Percentiles rank a stretch among this genome's conserved stretches.
These are phyloP conservation scores for Kuraishia capsulata DNA, from an alignment of 805 yeast species.

Conservation along the genomic window DNA sequence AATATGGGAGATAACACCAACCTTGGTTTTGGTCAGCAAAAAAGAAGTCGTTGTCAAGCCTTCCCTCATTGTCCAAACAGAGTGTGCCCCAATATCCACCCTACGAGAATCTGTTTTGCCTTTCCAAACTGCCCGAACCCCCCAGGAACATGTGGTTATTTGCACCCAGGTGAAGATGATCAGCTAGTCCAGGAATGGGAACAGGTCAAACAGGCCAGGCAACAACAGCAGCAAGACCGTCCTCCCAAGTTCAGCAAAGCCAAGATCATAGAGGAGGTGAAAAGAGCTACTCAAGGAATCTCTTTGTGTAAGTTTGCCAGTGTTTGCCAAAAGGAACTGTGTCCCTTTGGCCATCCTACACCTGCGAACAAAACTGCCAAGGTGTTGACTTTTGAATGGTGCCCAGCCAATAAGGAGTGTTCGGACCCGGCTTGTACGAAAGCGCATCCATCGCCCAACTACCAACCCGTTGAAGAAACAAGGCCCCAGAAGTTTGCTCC, in stretches of 20 bases:
- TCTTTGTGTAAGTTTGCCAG: slow-evolving; percentile 70
- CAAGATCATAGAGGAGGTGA: slow-evolving; percentile 20
- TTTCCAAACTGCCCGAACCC: slow-evolving; percentile 73
- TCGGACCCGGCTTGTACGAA: slow-evolving; percentile 49
- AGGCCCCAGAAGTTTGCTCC: slow-evolving; percentile 24
- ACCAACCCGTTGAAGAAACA: slow-evolving; percentile 18
- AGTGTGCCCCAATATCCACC: slow-evolving; percentile 73
- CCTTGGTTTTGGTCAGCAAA: slow-evolving; percentile 22
- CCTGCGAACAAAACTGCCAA: slow-evolving; percentile 72
- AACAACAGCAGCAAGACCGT: slow-evolving; percentile 7
- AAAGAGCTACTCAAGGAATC: slow-evolving; percentile 32
- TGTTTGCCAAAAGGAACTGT: slow-evolving; percentile 64
- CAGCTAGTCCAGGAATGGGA: slow-evolving; percentile 61
- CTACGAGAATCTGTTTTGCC: slow-evolving; percentile 63
- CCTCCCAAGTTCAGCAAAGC: not conserved
- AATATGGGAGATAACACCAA: slow-evolving; percentile 4
- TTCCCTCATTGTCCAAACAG: slow-evolving; percentile 63
- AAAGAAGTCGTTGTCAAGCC: slow-evolving; percentile 55
- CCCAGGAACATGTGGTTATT: slow-evolving; percentile 72
- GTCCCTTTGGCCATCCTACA: slow-evolving; percentile 90
- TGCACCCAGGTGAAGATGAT: slow-evolving; percentile 83
- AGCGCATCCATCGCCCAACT: slow-evolving; percentile 76
- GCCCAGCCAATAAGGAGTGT: slow-evolving; percentile 63
- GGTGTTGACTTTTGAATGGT: slow-evolving; percentile 65
- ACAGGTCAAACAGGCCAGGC: slow-evolving; percentile 40